Percentiles rank a stretch among this genome's conserved stretches.
Conservation (phyloP, 73 alveolate species). For the Urostyla sp. region DNA sequence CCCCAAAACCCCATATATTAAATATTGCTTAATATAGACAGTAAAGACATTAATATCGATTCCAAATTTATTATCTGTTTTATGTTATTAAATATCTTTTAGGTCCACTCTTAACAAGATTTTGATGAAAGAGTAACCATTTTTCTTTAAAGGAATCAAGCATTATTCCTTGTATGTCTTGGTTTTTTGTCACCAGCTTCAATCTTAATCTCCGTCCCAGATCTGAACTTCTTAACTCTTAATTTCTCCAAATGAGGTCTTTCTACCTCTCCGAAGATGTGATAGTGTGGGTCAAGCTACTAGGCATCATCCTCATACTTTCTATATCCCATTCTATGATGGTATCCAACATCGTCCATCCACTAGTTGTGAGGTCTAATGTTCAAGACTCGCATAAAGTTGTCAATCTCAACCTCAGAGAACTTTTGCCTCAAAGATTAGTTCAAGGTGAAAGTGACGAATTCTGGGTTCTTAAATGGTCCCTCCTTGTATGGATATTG, state of each 20-base stretch:
- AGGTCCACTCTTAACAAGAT: no score
- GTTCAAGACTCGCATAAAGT: slow-evolving; percentile 69
- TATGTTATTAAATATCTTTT: no score
- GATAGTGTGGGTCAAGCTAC: slow-evolving; percentile 67
- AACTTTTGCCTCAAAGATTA: slow-evolving; percentile 48
- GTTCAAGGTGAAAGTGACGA: not conserved
- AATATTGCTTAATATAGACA: no score
- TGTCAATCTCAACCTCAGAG: slow-evolving; percentile 61
- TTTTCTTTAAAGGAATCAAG: no score
- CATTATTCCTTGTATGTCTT: no score
- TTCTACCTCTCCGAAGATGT: slow-evolving; percentile 68
- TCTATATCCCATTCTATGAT: slow-evolving; percentile 53
- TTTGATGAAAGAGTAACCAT: no score
- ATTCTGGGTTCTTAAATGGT: not conserved
- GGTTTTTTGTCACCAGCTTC: slow-evolving; percentile 56
- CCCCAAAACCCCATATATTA: no score
- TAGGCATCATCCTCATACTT: slow-evolving; percentile 53
- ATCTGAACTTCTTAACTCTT: slow-evolving; percentile 56
- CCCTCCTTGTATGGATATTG: not conserved
- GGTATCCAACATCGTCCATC: slow-evolving; percentile 56
- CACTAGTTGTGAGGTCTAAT: slow-evolving; percentile 51
- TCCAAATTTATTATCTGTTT: no score
- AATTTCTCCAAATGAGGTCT: slow-evolving; percentile 54
- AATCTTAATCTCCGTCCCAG: slow-evolving; percentile 67
- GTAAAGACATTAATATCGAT: no score